Evolutionary conservation across 2,329 filamentous ascomycete species (phyloP).

Genomic region (Fusarium sp.): DNA sequence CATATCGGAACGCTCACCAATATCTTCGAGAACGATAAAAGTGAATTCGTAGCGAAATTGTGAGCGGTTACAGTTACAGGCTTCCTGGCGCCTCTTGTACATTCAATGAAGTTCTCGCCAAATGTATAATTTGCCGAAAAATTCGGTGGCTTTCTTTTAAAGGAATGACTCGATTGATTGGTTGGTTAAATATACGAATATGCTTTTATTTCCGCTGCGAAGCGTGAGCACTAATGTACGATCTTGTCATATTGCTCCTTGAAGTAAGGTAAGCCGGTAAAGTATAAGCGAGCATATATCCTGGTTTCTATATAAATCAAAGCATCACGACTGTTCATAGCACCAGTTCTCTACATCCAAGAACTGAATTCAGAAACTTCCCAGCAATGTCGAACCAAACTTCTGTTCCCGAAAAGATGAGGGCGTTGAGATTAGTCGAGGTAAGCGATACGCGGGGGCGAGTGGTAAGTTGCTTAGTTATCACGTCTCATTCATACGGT

Average conservation of each 20-base stretch:
- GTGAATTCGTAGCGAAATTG: conserved; percentile 28
- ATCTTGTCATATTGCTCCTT: not conserved
- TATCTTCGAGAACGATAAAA: conserved; percentile 48
- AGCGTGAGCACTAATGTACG: conserved; percentile 20
- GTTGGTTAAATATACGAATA: not conserved
- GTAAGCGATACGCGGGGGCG: conserved; percentile 5
- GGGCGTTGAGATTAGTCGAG: conserved; percentile 37
- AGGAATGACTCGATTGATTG: too few species aligned
- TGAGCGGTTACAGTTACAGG: not conserved
- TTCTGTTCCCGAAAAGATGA: conserved; percentile 33
- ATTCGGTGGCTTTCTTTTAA: too few species aligned
- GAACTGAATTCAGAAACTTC: not conserved
- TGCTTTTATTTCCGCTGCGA: not conserved
- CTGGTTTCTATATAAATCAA: not conserved
- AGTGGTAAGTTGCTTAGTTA: not conserved
- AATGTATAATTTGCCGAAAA: too few species aligned
- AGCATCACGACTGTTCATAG: not conserved
- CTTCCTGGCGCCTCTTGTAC: not conserved
- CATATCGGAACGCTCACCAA: conserved; percentile 62
- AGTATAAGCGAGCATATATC: too few species aligned
- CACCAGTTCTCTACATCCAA: not conserved
- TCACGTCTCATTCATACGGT: not conserved
- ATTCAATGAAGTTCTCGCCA: too few species aligned
- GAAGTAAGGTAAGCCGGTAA: too few species aligned
- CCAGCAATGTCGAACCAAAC: not conserved